Evolutionary conservation across 768 basidiomycete species (phyloP), one percentile per base, ranked within the genome.

Genomic region (Mycena sanguinolenta): DNA sequence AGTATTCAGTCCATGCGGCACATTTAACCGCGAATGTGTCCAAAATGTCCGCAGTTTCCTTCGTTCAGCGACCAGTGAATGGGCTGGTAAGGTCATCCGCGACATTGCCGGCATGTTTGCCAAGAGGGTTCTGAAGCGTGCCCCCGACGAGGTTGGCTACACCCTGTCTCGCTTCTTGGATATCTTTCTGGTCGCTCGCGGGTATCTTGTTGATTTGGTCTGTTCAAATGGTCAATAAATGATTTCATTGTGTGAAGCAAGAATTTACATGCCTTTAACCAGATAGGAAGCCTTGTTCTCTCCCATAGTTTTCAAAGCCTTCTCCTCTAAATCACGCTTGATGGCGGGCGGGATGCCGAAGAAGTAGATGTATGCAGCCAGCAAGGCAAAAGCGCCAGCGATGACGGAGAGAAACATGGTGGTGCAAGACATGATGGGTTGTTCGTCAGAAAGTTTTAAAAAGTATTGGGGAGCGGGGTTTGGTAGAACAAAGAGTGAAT

Each of bases 311-410:
- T 53, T 53, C 17, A 30, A 19, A 32, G 52, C 52, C 16, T 28
- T 12, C 52, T 53, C 52, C n/a, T 53, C 52, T 27, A 53, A 9
- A 12, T 53, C 52, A 17, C 52, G 52, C 27, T 53, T 53, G 27
- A 53, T 13, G 28, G 52, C 52, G 0, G 52, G 52, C 4, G 52
- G 52, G 28, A 53, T 53, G 4, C 52, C 52, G 52, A 53, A 53
- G 52, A 53, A 53, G 52, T 30, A 53, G 52, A 53, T 16, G 28
- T 53, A 53, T 30, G 52, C 52, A 30, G 52, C 52, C 52, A 53
- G 52, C 28, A 53, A 9, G 52, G 27, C 52, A 19, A 53, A 14
- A 32, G n/a, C 27, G 52, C 27, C 28, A 21, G 28, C 27, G 28
- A 52, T 14, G 50, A 52, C 8, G 27, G 50, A 10, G n/a, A 19